Evolutionary conservation across 495 filamentous ascomycete genomes (phyloP).

Genomic region (Penicillium macrosclerotiorum): DNA sequence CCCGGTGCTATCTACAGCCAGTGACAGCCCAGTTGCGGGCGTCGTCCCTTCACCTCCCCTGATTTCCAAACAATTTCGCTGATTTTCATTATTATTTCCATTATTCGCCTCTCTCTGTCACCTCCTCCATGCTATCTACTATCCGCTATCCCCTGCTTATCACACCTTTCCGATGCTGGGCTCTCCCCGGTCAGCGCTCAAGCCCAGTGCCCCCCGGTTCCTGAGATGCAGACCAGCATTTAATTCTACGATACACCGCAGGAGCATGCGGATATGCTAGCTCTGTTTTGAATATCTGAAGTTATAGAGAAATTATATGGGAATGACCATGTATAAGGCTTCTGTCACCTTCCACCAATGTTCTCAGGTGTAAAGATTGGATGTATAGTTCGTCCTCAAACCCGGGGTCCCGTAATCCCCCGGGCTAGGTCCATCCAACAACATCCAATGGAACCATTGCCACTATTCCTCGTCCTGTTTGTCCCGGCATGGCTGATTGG

Average conservation of each 20-base stretch:
- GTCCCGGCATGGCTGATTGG: slow-evolving; percentile 14
- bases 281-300: too few relatives aligned
- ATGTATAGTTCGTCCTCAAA: background rate
- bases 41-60: background rate
- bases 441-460: slow-evolving; percentile 3
- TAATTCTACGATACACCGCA: too few relatives aligned
- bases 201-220: too few relatives aligned
- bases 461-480: slow-evolving; percentile 3
- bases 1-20: slow-evolving; percentile 39
- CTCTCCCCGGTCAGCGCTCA: background rate
- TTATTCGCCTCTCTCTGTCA: slow-evolving; percentile 32
- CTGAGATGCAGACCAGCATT: background rate
- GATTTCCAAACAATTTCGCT: slow-evolving; percentile 1
- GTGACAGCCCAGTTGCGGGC: slow-evolving; percentile 2
- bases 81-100: slow-evolving; percentile 16
- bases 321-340: too few relatives aligned
- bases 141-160: slow-evolving; percentile 14
- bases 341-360: too few relatives aligned
- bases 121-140: slow-evolving; percentile 14
- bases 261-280: too few relatives aligned
- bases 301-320: too few relatives aligned
- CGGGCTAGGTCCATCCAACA: slow-evolving; percentile 13
- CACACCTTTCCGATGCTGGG: background rate
- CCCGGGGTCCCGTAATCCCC: slow-evolving; percentile 21
- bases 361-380: too few relatives aligned